Conservation (phyloP, 2,329 filamentous ascomycete species). For the Hymenoscyphus salicellus region DNA sequence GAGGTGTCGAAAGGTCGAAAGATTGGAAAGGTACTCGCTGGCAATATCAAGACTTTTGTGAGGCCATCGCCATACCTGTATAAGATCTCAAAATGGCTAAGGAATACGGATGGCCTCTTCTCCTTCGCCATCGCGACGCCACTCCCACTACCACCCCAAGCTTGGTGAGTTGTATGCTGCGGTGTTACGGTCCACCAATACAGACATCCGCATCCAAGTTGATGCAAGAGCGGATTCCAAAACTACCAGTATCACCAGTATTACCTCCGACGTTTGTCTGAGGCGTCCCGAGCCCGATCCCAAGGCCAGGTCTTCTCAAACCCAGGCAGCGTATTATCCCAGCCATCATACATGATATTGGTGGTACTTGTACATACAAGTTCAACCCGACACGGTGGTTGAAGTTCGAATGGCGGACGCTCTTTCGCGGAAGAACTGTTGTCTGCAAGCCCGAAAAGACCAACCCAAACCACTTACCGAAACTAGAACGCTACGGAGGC, state of each 20-base stretch:
- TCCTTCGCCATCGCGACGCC: background rate
- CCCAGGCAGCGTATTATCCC: background rate
- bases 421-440: background rate
- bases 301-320: background rate
- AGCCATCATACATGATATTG: background rate
- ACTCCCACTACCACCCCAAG: too few relatives aligned
- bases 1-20: background rate
- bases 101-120: background rate
- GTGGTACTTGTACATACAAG: background rate
- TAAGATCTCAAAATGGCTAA: too few relatives aligned
- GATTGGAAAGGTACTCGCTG: background rate
- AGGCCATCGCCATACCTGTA: background rate
- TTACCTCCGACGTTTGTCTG: background rate
- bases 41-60: background rate
- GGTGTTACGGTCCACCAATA: background rate
- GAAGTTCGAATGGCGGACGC: background rate
- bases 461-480: too few relatives aligned
- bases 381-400: background rate
- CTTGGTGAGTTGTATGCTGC: constrained; percentile 2
- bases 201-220: background rate
- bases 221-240: background rate
- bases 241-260: background rate
- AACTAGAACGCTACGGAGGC: background rate
- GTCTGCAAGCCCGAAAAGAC: background rate
- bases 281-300: background rate